Evolutionary conservation across 371 early-diverging fungal species (phyloP).

Genomic region (Mucor plumbeus): DNA sequence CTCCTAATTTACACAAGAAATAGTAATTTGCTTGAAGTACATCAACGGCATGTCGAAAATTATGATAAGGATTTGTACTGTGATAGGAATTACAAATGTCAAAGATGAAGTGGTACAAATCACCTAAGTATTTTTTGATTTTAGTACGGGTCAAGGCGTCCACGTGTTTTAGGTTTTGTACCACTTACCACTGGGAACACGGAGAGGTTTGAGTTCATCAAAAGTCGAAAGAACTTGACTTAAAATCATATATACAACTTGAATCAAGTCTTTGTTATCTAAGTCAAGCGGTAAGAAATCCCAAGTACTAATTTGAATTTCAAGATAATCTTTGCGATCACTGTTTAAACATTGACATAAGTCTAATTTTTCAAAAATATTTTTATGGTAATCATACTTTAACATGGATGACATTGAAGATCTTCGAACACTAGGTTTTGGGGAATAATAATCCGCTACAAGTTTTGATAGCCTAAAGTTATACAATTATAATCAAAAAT

Average conservation of each 20-base stretch:
- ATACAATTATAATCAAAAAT: neutral
- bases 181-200: conserved; percentile 62
- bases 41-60: conserved; percentile 87
- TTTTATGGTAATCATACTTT: conserved; percentile 13
- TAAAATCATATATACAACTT: conserved; percentile 66
- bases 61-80: conserved; percentile 83
- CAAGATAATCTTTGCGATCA: conserved; percentile 50
- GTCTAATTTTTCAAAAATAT: neutral
- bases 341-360: conserved; percentile 10
- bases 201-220: conserved; percentile 59
- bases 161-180: conserved; percentile 19
- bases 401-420: conserved; percentile 31
- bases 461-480: conserved; percentile 33
- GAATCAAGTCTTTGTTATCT: conserved; percentile 62
- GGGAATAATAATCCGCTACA: conserved; percentile 47
- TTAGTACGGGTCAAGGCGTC: conserved; percentile 25
- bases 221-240: conserved; percentile 58
- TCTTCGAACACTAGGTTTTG: conserved; percentile 28
- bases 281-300: conserved; percentile 68
- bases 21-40: conserved; percentile 84
- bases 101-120: conserved; percentile 66
- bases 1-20: conserved; percentile 71
- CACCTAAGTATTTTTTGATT: conserved; percentile 38
- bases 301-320: conserved; percentile 61
- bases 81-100: conserved; percentile 76